Evolutionary conservation across 176 grass and related monocot species (phyloP), one percentile per base, ranked within the genome.

Genomic region (Oryza brachyantha): DNA sequence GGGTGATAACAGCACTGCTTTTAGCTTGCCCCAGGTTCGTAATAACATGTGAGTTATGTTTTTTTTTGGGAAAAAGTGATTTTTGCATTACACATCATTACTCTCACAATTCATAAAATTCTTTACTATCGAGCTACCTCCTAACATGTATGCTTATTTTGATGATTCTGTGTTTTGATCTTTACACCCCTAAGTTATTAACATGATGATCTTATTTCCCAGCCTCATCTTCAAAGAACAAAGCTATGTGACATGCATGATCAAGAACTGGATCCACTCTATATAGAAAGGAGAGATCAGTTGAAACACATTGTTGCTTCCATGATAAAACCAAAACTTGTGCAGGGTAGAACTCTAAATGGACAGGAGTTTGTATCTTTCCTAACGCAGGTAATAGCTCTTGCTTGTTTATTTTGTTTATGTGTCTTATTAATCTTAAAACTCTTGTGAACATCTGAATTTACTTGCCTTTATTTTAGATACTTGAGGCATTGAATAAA

Each of bases 151-250:
- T 58, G 45, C 68, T 86, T 31, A 70, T 40, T 73, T 67, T 34
- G 3, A 41, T 75, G 28, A 59, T 79, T 64, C 7, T 39, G 43
- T 12, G 31, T 11, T 66, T 50, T 46, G 21, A 10, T 78, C 38
- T 78, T 64, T 68, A 46, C 27, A 42, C 9, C 72, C 41, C 72
- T 74, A 17, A 19, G 22, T 54, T 58, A 12, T 26, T 83, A 32
- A 83, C 31, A 80, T 66, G 16, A 21, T 66, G n/a, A 76, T 84
- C 9, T 59, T 89, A 11, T 85, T 75, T 93, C 69, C 38, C 90
- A 98, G 95, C 95, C 95, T 87, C 95, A 98, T 92, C 85, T 98
- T 39, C 89, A 94, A 87, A 98, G 95, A 78, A 98, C 95, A n/a
- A 92, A 94, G 54, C 64, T 98, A 63, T 98, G 95, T 72, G 95